A percentile compares a stretch with the other conserved stretches of the same genome.
phyloP scores from a whole-genome alignment of 257 asterid genomes.

The Fraxinus cuspidata region DNA sequence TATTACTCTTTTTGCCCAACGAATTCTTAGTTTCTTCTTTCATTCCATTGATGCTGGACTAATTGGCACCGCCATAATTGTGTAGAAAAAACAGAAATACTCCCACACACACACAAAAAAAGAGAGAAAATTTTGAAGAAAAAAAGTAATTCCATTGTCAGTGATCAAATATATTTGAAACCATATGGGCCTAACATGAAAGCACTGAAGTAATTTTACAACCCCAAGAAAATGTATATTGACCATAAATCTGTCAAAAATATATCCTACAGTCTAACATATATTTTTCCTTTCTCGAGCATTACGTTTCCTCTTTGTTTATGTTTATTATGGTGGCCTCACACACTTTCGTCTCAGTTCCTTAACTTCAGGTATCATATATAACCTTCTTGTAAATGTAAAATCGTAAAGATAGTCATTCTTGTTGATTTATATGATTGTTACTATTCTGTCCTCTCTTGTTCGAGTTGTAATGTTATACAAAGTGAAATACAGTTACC shows the following conservation, averaged over 20 bases:
- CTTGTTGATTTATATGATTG: background rate
- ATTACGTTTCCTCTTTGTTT: background rate
- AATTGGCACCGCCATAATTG: background rate
- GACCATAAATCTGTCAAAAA: background rate
- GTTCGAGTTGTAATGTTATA: background rate
- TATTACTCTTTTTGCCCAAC: background rate
- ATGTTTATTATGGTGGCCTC: background rate
- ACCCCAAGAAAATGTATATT: background rate
- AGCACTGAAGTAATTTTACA: background rate
- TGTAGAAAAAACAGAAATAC: background rate
- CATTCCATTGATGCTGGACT: background rate
- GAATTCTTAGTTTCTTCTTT: background rate
- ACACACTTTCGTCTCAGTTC: background rate
- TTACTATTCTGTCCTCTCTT: background rate
- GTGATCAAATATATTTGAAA: background rate
- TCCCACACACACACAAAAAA: background rate
- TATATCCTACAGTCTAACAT: background rate
- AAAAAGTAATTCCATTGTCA: background rate
- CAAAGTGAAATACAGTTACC: background rate
- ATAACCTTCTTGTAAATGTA: background rate
- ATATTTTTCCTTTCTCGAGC: background rate
- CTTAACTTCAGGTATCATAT: background rate
- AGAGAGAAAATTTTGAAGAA: background rate
- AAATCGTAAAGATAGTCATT: background rate
- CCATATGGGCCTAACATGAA: background rate